phyloP scores from a whole-genome alignment of 2,329 filamentous ascomycete species.

The Aspergillus caelatus region DNA sequence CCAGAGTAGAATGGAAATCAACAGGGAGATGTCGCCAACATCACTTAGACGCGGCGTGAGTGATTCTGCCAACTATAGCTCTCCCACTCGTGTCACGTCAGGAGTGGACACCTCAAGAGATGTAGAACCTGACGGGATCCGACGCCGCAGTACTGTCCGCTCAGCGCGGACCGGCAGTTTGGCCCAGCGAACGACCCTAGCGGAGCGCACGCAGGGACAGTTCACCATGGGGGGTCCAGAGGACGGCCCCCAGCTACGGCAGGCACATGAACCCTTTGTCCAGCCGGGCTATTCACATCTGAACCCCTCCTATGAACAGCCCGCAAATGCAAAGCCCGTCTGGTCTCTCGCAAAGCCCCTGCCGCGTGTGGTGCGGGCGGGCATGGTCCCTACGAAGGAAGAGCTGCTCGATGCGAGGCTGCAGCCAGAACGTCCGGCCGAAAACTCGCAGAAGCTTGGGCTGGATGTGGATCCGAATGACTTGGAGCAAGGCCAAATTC shows the following conservation, averaged over 20 bases:
- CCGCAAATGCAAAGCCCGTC: conserved; percentile 52
- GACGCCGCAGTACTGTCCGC: not conserved
- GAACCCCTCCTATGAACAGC: conserved; percentile 59
- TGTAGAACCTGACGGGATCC: not conserved
- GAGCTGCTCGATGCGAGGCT: conserved; percentile 37
- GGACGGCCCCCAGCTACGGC: conserved; percentile 31
- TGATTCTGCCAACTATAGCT: not conserved
- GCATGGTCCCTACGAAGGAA: conserved; percentile 54
- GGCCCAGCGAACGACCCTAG: not conserved
- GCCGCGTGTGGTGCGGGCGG: conserved; percentile 56
- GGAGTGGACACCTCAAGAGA: not conserved
- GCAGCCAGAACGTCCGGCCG: conserved; percentile 35
- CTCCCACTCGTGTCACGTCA: not conserved
- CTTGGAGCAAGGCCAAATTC: conserved; percentile 47
- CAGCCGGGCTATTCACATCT: conserved; percentile 57
- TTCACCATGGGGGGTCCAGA: conserved; percentile 39
- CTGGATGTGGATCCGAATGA: conserved; percentile 47
- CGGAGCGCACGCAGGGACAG: not conserved
- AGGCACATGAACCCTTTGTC: conserved; percentile 50
- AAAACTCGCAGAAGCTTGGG: conserved; percentile 36
- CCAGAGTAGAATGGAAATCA: not conserved
- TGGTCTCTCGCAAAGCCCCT: conserved; percentile 59
- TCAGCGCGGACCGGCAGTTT: not conserved
- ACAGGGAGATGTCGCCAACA: not conserved
- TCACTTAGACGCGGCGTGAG: not conserved